Percentiles rank a stretch among this genome's conserved stretches.
These are phyloP conservation scores for Aspergillus bertholletiae DNA, from an alignment of 495 filamentous ascomycete genomes.

Conservation along the genomic window DNA sequence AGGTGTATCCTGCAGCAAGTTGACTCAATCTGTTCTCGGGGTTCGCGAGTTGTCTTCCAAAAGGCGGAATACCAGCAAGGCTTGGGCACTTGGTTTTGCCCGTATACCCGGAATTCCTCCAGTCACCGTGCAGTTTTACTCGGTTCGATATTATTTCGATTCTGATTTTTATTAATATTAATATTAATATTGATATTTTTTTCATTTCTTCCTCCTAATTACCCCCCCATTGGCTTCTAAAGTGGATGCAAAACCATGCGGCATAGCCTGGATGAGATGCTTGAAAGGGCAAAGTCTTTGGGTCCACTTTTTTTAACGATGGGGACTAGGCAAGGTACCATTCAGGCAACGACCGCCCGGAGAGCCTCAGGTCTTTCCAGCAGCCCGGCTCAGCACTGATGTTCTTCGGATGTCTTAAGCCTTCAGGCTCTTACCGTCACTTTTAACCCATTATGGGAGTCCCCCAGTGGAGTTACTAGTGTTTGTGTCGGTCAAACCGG, in stretches of 20 bases:
- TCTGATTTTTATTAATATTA: not conserved
- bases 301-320: not conserved
- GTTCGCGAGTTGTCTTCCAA: not conserved
- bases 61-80: constrained; percentile 8
- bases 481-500: not conserved
- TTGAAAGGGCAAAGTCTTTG: not conserved
- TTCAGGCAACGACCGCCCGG: not conserved
- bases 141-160: not conserved
- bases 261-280: not conserved
- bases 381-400: not conserved
- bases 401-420: too few species aligned
- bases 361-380: not conserved
- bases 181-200: not conserved
- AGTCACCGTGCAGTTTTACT: too few species aligned
- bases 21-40: constrained; percentile 6
- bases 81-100: constrained; percentile 7
- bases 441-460: not conserved
- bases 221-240: not conserved
- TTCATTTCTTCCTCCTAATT: not conserved
- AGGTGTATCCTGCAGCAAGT: not conserved
- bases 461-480: not conserved
- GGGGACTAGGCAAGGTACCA: not conserved
- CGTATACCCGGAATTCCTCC: too few species aligned
- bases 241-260: not conserved
- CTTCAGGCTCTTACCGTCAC: not conserved